A percentile compares a stretch with the other conserved stretches of the same genome.
Conservation (phyloP, 2,329 filamentous ascomycete species). For the Alternaria hordeiaustralica region DNA sequence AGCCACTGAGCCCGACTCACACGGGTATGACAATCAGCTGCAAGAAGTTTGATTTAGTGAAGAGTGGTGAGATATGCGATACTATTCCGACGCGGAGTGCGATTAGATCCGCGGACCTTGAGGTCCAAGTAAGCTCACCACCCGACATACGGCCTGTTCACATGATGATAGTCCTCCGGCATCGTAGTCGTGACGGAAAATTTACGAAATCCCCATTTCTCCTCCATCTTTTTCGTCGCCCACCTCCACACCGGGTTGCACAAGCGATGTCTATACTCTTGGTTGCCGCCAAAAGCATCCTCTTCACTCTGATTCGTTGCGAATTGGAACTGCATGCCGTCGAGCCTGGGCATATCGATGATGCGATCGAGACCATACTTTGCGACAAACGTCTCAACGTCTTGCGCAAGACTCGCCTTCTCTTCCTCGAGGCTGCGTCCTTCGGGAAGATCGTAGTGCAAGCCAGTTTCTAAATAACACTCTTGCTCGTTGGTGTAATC, state of each 20-base stretch:
- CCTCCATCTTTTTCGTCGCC: not conserved
- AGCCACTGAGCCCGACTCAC: constrained; percentile 8
- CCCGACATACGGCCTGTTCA: not conserved
- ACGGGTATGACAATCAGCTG: constrained; percentile 10
- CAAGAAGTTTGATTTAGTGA: constrained; percentile 10
- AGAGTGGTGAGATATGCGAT: constrained; percentile 1
- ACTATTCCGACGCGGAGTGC: constrained; percentile 2
- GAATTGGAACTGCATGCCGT: not conserved
- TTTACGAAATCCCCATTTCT: not conserved
- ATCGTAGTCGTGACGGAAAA: not conserved
- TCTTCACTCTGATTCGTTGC: not conserved
- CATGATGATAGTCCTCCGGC: not conserved
- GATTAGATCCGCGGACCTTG: constrained; percentile 7
- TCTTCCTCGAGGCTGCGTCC: not conserved
- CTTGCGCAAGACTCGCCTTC: not conserved
- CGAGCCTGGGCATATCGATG: not conserved
- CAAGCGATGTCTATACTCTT: not conserved
- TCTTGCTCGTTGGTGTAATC: not conserved
- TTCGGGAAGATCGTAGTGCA: not conserved
- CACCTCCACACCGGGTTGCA: not conserved
- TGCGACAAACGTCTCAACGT: not conserved
- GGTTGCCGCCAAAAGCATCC: not conserved
- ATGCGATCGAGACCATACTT: not conserved
- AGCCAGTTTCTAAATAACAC: not conserved
- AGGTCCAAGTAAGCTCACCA: not conserved